Base-by-base conservation (phyloP, 2,329 filamentous ascomycete species). In the Epichloe brachyelytri region DNA sequence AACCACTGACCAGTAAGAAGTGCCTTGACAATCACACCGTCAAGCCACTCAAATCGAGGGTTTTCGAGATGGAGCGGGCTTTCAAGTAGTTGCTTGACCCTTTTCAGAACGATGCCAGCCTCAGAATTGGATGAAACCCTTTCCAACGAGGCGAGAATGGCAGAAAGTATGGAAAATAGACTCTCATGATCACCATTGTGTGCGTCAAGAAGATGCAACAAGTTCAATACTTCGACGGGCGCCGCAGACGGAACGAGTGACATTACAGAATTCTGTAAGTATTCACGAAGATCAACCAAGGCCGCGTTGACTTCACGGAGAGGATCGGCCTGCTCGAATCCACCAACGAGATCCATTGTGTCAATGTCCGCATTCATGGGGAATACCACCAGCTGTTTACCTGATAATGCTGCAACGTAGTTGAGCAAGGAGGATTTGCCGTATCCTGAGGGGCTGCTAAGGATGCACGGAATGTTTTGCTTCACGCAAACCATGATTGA, bases 271-370 rank as follows among this genome's bases (percentile, higher is more conserved):
- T 63, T 62, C 50, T 80, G 76, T 17, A 85, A 61, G 51, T 76
- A 76, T 5, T 69, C 61, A 12, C 71, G 69, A 12, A 86, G 62
- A 34, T 60, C 59, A 46, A 77, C 71, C 30, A 81, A 63, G 12
- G 66, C 62, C n/a, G 73, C 71, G 50, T 85, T 82, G 4, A 87
- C 72, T 54, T 86, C 80, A 51, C 91, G 78, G 48, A 85, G 75
- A 20, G 87, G 82, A 63, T 98, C 93, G 17, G 88, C 83, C 67
- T 98, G 93, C 65, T 98, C 93, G 62, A 95, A 98, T 0, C 93
- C 93, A 61, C 93, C 93, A 51, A 98, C 88, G 51, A 98, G 79
- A 67, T 98, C 93, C 82, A 95, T 95, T 1, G 91, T 90, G 65
- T 98, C 93, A 43, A 95, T 86, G 60, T 98, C 94, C 6, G 90